Conservation (phyloP, 2,329 filamentous ascomycete genomes). For the Bretziella fagacearum region DNA sequence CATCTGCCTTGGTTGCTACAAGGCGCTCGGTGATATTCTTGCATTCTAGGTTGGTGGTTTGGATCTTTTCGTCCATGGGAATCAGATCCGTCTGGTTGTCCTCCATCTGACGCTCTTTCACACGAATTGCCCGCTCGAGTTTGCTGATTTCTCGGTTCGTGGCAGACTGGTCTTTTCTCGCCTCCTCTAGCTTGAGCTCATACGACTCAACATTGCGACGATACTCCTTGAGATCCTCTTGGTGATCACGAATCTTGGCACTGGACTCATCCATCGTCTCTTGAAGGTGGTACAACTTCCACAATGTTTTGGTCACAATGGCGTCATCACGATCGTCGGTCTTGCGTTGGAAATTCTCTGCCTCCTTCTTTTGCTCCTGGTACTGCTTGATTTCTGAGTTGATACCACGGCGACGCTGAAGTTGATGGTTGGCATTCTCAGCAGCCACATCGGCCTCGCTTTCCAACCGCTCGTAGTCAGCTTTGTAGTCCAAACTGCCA, state of each 20-base stretch:
- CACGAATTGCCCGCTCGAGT: constrained; percentile 70
- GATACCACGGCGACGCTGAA: constrained; percentile 79
- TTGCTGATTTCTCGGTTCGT: constrained; percentile 61
- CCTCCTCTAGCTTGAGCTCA: constrained; percentile 61
- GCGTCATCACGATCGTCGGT: constrained; percentile 80
- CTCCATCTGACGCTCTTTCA: constrained; percentile 74
- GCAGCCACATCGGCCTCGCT: constrained; percentile 68
- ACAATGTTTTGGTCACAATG: constrained; percentile 82
- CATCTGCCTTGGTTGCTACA: constrained; percentile 56
- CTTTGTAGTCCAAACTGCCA: constrained; percentile 84
- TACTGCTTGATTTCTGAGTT: constrained; percentile 98
- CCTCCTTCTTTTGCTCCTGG: constrained; percentile 88
- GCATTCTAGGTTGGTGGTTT: constrained; percentile 55
- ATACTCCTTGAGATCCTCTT: constrained; percentile 87
- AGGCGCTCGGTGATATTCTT: constrained; percentile 52
- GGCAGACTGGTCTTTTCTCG: constrained; percentile 66
- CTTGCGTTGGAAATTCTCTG: constrained; percentile 83
- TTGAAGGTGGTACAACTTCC: constrained; percentile 95
- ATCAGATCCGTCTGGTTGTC: constrained; percentile 72
- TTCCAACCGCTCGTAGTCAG: constrained; percentile 84
- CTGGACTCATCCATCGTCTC: constrained; percentile 83
- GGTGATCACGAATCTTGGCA: constrained; percentile 76
- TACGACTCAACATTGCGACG: constrained; percentile 75
- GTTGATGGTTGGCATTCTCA: constrained; percentile 75
- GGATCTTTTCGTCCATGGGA: constrained; percentile 82